phyloP scores from a whole-genome alignment of 257 asterid genomes.

The Pogostemon cablin region DNA sequence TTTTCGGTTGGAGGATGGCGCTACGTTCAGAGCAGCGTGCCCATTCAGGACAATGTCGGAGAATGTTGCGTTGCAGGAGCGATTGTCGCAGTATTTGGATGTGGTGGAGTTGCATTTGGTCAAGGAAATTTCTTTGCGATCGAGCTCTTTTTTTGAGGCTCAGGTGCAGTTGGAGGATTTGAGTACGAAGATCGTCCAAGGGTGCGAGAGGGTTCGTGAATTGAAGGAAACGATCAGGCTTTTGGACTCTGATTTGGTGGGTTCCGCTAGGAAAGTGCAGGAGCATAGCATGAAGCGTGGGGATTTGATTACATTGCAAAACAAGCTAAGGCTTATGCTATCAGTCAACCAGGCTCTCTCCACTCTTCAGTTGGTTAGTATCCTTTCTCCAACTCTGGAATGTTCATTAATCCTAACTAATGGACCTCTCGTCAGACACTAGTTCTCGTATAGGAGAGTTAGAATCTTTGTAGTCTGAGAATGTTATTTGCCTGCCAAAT shows the following conservation, averaged over 20 bases:
- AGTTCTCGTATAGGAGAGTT: slow-evolving; percentile 6
- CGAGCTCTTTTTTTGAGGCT: slow-evolving; percentile 91
- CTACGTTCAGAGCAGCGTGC: slow-evolving; percentile 85
- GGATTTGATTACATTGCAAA: slow-evolving; percentile 68
- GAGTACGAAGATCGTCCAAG: slow-evolving; percentile 73
- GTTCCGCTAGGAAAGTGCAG: slow-evolving; percentile 85
- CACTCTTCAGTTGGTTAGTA: slow-evolving; percentile 79
- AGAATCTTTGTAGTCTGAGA: background rate
- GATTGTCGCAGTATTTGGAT: slow-evolving; percentile 92
- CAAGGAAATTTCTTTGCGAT: slow-evolving; percentile 88
- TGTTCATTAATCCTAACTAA: background rate
- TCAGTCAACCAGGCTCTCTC: slow-evolving; percentile 95
- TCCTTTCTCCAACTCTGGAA: slow-evolving; percentile 9
- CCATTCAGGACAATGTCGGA: slow-evolving; percentile 79
- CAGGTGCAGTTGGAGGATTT: slow-evolving; percentile 92
- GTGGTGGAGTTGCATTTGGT: slow-evolving; percentile 96
- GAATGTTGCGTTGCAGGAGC: slow-evolving; percentile 88
- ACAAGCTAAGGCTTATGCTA: slow-evolving; percentile 76
- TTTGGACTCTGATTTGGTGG: slow-evolving; percentile 76
- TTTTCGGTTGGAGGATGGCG: slow-evolving; percentile 88
- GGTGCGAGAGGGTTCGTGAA: slow-evolving; percentile 82
- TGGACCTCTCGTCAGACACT: background rate
- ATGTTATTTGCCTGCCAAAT: background rate
- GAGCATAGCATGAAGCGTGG: slow-evolving; percentile 68
- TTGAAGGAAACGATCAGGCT: slow-evolving; percentile 86